A percentile compares a stretch with the other conserved stretches of the same genome.
phyloP scores from a whole-genome alignment of 345 rosid species.

The Gossypium sturtianum region DNA sequence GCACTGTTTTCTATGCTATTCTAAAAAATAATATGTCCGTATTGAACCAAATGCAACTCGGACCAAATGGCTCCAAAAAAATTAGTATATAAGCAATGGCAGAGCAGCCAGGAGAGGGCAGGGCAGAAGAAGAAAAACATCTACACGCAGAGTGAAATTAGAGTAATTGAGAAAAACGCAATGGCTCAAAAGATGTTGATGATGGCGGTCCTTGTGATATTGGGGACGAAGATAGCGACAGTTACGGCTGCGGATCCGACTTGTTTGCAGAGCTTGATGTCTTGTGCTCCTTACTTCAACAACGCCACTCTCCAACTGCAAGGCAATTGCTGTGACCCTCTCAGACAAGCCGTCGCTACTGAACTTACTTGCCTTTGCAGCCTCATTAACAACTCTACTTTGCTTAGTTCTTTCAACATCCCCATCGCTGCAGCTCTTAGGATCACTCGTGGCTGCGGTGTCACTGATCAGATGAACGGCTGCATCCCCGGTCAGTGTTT shows the following conservation, averaged over 20 bases:
- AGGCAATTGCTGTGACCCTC: constrained; percentile 39
- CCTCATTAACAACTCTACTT: constrained; percentile 37
- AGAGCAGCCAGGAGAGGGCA: no score
- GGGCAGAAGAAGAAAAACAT: not conserved
- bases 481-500: constrained; percentile 38
- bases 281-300: constrained; percentile 29
- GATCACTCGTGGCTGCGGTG: constrained; percentile 34
- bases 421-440: constrained; percentile 26
- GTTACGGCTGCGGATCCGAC: constrained; percentile 28
- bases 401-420: constrained; percentile 27
- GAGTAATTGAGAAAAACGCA: not conserved
- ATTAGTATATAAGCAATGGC: not conserved
- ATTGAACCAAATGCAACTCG: no score
- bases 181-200: constrained; percentile 17
- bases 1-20: no score
- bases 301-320: constrained; percentile 33
- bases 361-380: constrained; percentile 51
- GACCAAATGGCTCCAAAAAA: not conserved
- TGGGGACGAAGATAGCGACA: constrained; percentile 4
- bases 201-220: constrained; percentile 21
- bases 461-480: constrained; percentile 25
- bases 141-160: not conserved
- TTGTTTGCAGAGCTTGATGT: constrained; percentile 41
- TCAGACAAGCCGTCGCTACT: constrained; percentile 40
- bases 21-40: no score